Evolutionary conservation across 768 basidiomycete genomes (phyloP), one percentile per base, ranked within the genome.

Genomic region (Lactarius sanguifluus): DNA sequence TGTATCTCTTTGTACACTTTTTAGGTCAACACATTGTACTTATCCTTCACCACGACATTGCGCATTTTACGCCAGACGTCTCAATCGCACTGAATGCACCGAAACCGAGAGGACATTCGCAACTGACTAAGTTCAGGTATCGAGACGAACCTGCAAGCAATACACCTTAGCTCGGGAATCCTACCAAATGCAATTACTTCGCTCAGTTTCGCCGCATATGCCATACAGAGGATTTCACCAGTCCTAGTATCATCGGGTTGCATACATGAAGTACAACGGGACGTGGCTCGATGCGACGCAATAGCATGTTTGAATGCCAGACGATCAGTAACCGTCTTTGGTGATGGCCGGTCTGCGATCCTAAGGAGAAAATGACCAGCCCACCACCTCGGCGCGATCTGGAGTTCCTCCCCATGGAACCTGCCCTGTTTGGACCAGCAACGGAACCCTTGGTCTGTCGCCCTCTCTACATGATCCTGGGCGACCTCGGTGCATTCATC

Each of bases 321-420:
- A 25, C 65, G 56, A 66, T 66, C 30, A 5, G 65, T 36, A 28
- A 62, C 25, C 8, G 5, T 45, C 52, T 40, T 58, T n/a, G 65
- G 61, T 18, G 65, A 61, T 12, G 61, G 61, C 30, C 5, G 54
- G 13, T 47, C 25, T 8, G 16, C 38, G 13, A 25, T 41, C 23
- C 65, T 62, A 5, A 16, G n/a, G 18, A 40, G 61, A 50, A 62
- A 66, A 20, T 66, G 38, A 15, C 34, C 25, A 23, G 62, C 47
- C 61, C 65, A 66, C 61, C 65, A 66, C 23, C 57, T 57, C 23
- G 65, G 59, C 32, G 30, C 56, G 12, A 47, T n/a, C 16, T 62
- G 61, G 28, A 62, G 38, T 20, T 28, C 56, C 9, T 57, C 28
- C 2, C 23, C 34, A 43, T 57, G 41, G 60, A 40, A 40, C 43